A percentile compares a stretch with the other conserved stretches of the same genome.
Evolutionary conservation across 2,329 filamentous ascomycete species (phyloP).

Genomic region (Botrytis hyacinthi): DNA sequence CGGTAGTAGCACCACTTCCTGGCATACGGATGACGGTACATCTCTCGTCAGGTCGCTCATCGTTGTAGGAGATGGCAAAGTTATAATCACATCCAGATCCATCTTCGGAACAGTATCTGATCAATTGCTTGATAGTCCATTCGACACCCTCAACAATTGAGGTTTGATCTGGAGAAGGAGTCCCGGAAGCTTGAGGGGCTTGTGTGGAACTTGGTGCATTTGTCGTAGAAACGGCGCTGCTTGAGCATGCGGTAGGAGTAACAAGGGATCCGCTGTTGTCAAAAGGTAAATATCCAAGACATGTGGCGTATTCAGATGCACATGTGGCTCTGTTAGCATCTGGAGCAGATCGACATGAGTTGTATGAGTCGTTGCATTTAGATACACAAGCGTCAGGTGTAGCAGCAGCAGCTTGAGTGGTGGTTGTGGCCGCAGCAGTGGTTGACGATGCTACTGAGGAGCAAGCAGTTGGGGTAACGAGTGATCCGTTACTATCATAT

Average conservation of each 20-base stretch:
- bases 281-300: conserved; percentile 1
- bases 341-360: not conserved
- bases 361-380: not conserved
- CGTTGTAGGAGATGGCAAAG: not conserved
- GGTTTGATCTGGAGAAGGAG: not conserved
- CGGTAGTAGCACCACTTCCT: conserved; percentile 4
- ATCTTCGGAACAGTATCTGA: not conserved
- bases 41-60: not conserved
- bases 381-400: not conserved
- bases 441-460: not conserved
- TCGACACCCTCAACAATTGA: not conserved
- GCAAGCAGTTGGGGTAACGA: not conserved
- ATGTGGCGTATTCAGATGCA: not conserved
- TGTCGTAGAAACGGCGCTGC: not conserved
- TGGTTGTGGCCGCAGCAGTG: not conserved
- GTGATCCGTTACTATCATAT: not conserved
- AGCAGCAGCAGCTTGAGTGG: not conserved
- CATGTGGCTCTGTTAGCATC: not conserved
- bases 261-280: not conserved
- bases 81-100: conserved; percentile 12
- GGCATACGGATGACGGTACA: not conserved
- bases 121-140: conserved; percentile 9
- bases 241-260: not conserved
- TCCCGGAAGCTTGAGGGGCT: not conserved
- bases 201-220: not conserved